Evolutionary conservation across 176 grass and related monocot genomes (phyloP).

Genomic region (Oryza coarctata): DNA sequence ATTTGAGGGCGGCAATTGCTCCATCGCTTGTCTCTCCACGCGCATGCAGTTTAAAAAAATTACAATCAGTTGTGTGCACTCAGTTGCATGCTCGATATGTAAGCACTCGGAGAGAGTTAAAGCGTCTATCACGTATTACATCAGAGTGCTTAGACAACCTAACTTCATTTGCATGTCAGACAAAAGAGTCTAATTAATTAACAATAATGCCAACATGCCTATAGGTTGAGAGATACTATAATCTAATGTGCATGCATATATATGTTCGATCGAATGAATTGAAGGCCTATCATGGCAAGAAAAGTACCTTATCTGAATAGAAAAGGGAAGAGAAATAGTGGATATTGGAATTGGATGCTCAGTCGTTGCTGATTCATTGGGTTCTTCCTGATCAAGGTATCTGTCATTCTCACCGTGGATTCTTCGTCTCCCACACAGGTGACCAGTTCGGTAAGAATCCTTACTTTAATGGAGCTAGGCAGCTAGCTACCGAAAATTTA

Average conservation of each 20-base stretch:
- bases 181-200: background rate
- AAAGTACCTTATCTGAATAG: background rate
- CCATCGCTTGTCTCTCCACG: background rate
- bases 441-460: background rate
- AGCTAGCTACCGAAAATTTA: background rate
- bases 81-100: background rate
- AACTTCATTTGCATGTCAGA: background rate
- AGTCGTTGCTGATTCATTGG: slow-evolving; percentile 6
- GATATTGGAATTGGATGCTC: slow-evolving; percentile 16
- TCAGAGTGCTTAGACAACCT: background rate
- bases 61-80: too few species aligned
- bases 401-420: background rate
- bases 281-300: background rate
- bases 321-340: background rate
- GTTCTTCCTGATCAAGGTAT: slow-evolving; percentile 22
- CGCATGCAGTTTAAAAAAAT: background rate
- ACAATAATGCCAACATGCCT: background rate
- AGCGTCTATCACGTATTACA: background rate
- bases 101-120: background rate
- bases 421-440: slow-evolving; percentile 26
- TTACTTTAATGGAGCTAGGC: background rate
- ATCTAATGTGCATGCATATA: background rate
- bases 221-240: background rate
- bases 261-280: background rate
- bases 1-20: background rate